Evolutionary conservation across 2,329 filamentous ascomycete species (phyloP), one percentile per base, ranked within the genome.

Genomic region (Diaporthe sp.): DNA sequence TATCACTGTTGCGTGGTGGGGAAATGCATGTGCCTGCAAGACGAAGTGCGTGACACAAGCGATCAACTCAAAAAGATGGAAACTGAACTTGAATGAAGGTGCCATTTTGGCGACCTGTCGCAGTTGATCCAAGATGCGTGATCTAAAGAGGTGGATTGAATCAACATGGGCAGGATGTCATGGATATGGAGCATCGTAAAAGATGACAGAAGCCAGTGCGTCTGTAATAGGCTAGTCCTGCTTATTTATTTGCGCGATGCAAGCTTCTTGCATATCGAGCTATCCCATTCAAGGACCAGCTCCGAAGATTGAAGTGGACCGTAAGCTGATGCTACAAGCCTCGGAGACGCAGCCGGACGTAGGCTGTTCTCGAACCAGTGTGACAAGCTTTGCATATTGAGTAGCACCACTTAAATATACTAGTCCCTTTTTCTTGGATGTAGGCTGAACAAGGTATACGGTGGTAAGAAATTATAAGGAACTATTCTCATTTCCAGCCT

Each of bases 211-310:
- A 13, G 9, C 19, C 2, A 19, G 12, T n/a, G 42, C 2, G 19
- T 10, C 19, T n/a, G 2, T 10, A 19, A 15, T 1, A 19, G 17
- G 17, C 17, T 7, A 15, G 8, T 9, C 8, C 42, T 49, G 44
- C 42, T 51, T n/a, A 62, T 34, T 37, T 51, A 8, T 67, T 37
- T 67, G 51, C 44, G 59, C 59, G 7, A 46, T 49, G 7, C 19
- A 37, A 34, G 28, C 28, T 67, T 49, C 44, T 13, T 67, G 61
- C 61, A 67, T 67, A 49, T 49, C 61, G 44, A 67, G 61, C 61
- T 51, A 67, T 67, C 44, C 61, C 61, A 15, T 34, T 67, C 42
- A 19, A 49, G 44, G 42, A 49, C 22, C 19, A 49, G 28, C 61
- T n/a, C 44, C 44, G 28, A 49, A 34, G 17, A 2, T 22, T n/a